Percentiles rank a stretch among this genome's conserved stretches.
phyloP scores from a whole-genome alignment of 2,329 filamentous ascomycete species.

The Paecilomyces formosus region DNA sequence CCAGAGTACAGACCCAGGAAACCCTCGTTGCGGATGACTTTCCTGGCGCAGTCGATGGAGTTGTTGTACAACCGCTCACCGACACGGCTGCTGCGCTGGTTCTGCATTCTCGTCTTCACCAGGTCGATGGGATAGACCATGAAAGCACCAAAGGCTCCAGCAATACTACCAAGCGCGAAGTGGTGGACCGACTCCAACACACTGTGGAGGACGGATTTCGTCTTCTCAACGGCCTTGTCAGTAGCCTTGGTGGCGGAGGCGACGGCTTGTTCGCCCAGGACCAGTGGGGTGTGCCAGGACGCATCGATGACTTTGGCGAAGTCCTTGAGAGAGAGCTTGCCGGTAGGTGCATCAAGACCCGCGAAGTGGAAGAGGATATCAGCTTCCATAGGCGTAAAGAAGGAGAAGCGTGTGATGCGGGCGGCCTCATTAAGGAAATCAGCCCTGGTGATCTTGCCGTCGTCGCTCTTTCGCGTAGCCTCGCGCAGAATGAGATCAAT shows the following conservation, averaged over 20 bases:
- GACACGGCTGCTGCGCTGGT: slow-evolving; percentile 75
- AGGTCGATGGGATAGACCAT: slow-evolving; percentile 99
- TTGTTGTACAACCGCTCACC: slow-evolving; percentile 94
- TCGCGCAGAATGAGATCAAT: slow-evolving; percentile 89
- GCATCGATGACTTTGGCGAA: slow-evolving; percentile 94
- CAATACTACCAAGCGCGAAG: slow-evolving; percentile 80
- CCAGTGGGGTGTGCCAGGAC: slow-evolving; percentile 68
- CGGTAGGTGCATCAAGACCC: slow-evolving; percentile 81
- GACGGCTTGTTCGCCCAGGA: slow-evolving; percentile 42
- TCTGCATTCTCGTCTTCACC: slow-evolving; percentile 98
- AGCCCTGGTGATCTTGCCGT: slow-evolving; percentile 87
- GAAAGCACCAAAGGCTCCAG: slow-evolving; percentile 95
- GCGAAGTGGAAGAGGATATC: slow-evolving; percentile 99
- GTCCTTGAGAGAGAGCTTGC: slow-evolving; percentile 70
- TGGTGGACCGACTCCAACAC: slow-evolving; percentile 76
- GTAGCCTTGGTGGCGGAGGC: slow-evolving; percentile 36
- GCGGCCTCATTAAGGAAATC: slow-evolving; percentile 95
- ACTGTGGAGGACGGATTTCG: slow-evolving; percentile 53
- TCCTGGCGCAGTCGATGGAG: slow-evolving; percentile 88
- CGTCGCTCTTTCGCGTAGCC: slow-evolving; percentile 71
- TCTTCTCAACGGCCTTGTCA: slow-evolving; percentile 48
- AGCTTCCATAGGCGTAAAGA: slow-evolving; percentile 97
- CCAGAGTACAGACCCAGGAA: slow-evolving; percentile 86
- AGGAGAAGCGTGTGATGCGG: slow-evolving; percentile 82
- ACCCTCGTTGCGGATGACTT: slow-evolving; percentile 89